Percentiles rank a stretch among this genome's conserved stretches.
Evolutionary conservation across 352 stramenopile species (phyloP).

Genomic region (Globisporangium splendens): DNA sequence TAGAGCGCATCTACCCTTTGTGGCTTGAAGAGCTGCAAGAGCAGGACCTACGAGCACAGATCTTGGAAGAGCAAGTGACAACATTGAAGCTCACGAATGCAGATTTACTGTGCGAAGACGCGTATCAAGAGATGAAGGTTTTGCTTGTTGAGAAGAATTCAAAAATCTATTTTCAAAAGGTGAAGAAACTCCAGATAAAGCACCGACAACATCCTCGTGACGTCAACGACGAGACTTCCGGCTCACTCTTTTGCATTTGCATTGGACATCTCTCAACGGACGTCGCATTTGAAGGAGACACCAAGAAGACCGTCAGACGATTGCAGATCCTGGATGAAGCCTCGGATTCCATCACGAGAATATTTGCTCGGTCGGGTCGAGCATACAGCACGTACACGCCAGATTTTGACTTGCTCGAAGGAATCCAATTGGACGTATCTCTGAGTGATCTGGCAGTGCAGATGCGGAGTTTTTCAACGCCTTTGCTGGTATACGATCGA

Average conservation of each 20-base stretch:
- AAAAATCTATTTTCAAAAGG: conserved; percentile 54
- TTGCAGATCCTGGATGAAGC: conserved; percentile 55
- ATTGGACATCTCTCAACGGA: conserved; percentile 32
- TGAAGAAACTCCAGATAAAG: conserved; percentile 30
- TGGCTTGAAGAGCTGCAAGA: conserved; percentile 73
- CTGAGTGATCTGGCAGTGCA: conserved; percentile 30
- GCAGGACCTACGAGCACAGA: conserved; percentile 51
- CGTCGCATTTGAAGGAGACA: conserved; percentile 38
- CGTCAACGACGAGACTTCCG: conserved; percentile 2
- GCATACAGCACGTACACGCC: conserved; percentile 23
- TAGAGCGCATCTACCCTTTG: conserved; percentile 62
- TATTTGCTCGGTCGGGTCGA: conserved; percentile 17
- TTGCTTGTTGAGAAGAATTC: conserved; percentile 55
- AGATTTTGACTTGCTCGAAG: conserved; percentile 26
- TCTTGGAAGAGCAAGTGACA: conserved; percentile 61
- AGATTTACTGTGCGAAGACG: conserved; percentile 32
- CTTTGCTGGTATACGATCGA: conserved; percentile 34
- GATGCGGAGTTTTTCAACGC: conserved; percentile 49
- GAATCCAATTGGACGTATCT: conserved; percentile 23
- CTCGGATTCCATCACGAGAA: conserved; percentile 20
- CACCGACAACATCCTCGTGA: conserved; percentile 7
- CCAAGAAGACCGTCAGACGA: conserved; percentile 14
- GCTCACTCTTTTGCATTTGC: conserved; percentile 26
- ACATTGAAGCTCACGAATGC: conserved; percentile 53
- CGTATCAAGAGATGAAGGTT: conserved; percentile 42